Evolutionary conservation across 2,329 filamentous ascomycete species (phyloP).

Genomic region (Apiospora kogelbergensis): DNA sequence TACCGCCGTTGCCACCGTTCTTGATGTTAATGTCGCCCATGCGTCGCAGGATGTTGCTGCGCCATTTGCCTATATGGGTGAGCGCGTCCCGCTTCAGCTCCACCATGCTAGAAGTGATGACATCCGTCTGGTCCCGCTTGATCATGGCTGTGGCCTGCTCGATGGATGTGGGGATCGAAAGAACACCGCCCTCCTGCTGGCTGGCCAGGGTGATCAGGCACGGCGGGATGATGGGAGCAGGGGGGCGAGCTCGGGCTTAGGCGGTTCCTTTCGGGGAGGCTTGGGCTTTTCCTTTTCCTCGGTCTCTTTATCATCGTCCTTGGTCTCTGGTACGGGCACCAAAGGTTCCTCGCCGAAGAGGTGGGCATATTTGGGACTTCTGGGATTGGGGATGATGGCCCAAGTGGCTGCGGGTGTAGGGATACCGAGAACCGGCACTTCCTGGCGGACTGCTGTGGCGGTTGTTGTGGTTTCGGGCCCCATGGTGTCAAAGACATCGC

Average conservation of each 20-base stretch:
- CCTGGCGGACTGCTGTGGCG: slow-evolving; percentile 22
- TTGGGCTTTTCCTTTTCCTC: slow-evolving; percentile 6
- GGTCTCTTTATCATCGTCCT: slow-evolving; percentile 22
- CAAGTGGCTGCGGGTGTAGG: slow-evolving; percentile 27
- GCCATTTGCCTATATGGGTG: slow-evolving; percentile 78
- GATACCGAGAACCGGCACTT: slow-evolving; percentile 24
- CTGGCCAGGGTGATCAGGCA: not conserved
- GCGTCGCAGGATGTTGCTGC: slow-evolving; percentile 66
- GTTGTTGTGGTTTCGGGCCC: slow-evolving; percentile 26
- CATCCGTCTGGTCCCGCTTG: slow-evolving; percentile 38
- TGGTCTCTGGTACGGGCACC: slow-evolving; percentile 17
- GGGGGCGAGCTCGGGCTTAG: slow-evolving; percentile 29
- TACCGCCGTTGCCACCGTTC: slow-evolving; percentile 33
- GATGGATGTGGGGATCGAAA: slow-evolving; percentile 30
- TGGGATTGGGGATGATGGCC: slow-evolving; percentile 35
- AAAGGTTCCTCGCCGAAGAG: slow-evolving; percentile 26
- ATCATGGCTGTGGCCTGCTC: slow-evolving; percentile 29
- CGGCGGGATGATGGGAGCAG: slow-evolving; percentile 9
- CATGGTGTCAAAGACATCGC: slow-evolving; percentile 51
- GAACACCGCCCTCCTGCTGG: slow-evolving; percentile 12
- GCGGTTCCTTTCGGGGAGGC: not conserved
- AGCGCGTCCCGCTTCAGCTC: slow-evolving; percentile 71
- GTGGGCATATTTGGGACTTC: slow-evolving; percentile 28
- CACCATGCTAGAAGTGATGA: slow-evolving; percentile 39
- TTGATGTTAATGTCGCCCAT: slow-evolving; percentile 66